Evolutionary conservation across 257 asterid species (phyloP).

Genomic region (Fraxinus excelsior): DNA sequence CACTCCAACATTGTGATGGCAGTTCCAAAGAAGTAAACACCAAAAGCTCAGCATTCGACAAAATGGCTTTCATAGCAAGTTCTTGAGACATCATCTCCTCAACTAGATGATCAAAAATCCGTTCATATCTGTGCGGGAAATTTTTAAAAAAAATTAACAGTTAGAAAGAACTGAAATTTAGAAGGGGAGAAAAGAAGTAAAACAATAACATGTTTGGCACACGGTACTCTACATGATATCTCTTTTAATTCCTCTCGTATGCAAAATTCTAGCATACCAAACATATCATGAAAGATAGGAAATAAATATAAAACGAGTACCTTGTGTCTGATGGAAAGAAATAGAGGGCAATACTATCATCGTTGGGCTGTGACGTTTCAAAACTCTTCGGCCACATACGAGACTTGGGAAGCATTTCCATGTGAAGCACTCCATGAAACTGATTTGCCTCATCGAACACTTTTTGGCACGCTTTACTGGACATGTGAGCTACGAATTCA

Average conservation of each 20-base stretch:
- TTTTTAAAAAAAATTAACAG: not conserved
- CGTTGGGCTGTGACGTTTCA: conserved; percentile 42
- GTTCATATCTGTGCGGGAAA: conserved; percentile 39
- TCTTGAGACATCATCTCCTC: conserved; percentile 49
- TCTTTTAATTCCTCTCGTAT: not conserved
- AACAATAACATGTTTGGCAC: not conserved
- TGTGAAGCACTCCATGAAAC: conserved; percentile 49
- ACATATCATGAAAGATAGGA: not conserved
- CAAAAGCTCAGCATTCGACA: conserved; percentile 76
- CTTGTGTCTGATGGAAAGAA: conserved; percentile 62
- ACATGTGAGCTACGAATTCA: conserved; percentile 59
- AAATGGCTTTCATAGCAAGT: conserved; percentile 58
- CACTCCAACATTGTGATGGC: conserved; percentile 71
- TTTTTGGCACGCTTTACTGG: conserved; percentile 52
- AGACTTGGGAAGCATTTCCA: conserved; percentile 64
- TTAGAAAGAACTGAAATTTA: conserved; percentile 3
- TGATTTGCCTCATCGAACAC: conserved; percentile 46
- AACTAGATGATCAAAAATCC: conserved; percentile 52
- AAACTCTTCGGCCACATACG: conserved; percentile 80
- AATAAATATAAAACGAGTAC: conserved; percentile 26
- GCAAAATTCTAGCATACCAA: not conserved
- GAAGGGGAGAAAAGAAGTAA: not conserved
- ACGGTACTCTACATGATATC: not conserved
- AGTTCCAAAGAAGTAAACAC: conserved; percentile 69
- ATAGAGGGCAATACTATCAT: conserved; percentile 68